These are phyloP conservation scores for Termitomyces titanicus DNA, from an alignment of 768 basidiomycete species.

Conservation along the genomic window DNA sequence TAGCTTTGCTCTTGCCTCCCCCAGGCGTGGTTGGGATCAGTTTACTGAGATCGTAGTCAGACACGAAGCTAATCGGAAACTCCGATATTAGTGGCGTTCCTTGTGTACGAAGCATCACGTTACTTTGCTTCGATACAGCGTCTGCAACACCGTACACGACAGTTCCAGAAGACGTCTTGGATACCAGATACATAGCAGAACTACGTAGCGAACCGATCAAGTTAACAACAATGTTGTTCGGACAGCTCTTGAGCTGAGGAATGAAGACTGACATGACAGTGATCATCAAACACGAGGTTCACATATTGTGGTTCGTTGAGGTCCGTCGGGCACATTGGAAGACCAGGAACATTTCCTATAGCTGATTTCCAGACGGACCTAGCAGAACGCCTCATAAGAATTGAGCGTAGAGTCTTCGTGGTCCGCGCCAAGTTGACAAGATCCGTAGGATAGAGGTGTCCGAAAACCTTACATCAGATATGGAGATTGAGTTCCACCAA, in stretches of 20 bases:
- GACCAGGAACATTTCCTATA: conserved; percentile 27
- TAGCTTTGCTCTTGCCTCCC: conserved; percentile 22
- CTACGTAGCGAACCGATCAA: conserved; percentile 13
- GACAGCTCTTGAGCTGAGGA: conserved; percentile 1
- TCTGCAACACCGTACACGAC: conserved; percentile 22
- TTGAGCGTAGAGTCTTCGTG: conserved; percentile 33
- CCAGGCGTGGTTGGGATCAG: conserved; percentile 21
- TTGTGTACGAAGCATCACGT: conserved; percentile 1
- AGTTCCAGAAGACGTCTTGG: conserved; percentile 20
- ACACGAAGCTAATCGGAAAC: conserved; percentile 11
- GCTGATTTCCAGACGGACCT: conserved; percentile 35
- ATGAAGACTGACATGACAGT: conserved; percentile 37
- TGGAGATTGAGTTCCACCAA: background rate
- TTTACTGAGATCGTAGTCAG: conserved; percentile 12
- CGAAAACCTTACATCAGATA: conserved; percentile 33
- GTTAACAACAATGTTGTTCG: background rate
- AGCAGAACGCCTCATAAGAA: conserved; percentile 33
- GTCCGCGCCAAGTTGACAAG: conserved; percentile 43
- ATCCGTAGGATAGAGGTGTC: conserved; percentile 39
- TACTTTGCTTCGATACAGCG: conserved; percentile 18
- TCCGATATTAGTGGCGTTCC: background rate
- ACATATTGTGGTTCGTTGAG: conserved; percentile 42
- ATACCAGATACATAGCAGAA: conserved; percentile 18
- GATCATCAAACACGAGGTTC: conserved; percentile 39
- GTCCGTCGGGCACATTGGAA: conserved; percentile 42